phyloP scores from a whole-genome alignment of 495 filamentous ascomycete genomes.

The Aspergillus asperescens region DNA sequence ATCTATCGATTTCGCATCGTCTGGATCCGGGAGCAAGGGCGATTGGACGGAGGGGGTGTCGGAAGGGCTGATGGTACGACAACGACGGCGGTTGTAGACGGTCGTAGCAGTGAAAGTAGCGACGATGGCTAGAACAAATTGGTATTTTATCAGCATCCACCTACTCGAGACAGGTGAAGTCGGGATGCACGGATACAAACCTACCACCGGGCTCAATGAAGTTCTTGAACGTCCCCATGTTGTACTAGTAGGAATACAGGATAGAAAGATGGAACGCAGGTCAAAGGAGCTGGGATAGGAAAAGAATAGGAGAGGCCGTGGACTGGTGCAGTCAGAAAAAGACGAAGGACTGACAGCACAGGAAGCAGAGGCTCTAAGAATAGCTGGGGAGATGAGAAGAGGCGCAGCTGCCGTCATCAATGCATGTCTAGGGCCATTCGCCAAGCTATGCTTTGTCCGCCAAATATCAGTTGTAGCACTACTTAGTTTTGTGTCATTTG shows the following conservation, averaged over 20 bases:
- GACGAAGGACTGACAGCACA: neutral
- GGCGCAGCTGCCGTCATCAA: slow-evolving; percentile 1
- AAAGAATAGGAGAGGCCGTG: neutral
- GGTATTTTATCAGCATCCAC: neutral
- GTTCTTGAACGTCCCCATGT: slow-evolving; percentile 19
- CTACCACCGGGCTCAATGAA: slow-evolving; percentile 22
- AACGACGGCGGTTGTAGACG: slow-evolving; percentile 19
- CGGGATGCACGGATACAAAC: slow-evolving; percentile 11
- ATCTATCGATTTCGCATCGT: slow-evolving; percentile 4
- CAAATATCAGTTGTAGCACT: neutral
- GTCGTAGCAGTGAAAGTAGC: slow-evolving; percentile 20
- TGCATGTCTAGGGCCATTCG: neutral
- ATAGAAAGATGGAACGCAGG: neutral
- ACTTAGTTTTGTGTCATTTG: neutral
- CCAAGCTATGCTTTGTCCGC: neutral
- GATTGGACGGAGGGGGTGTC: slow-evolving; percentile 11
- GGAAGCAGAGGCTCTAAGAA: no score
- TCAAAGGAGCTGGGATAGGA: neutral
- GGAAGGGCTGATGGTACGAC: neutral
- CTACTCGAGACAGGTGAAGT: neutral
- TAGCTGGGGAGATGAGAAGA: neutral
- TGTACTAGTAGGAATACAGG: neutral
- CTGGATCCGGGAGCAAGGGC: slow-evolving; percentile 14
- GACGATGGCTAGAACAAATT: slow-evolving; percentile 17
- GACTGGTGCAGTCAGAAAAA: neutral